Percentiles rank a stretch among this genome's conserved stretches.
Conservation (phyloP, 768 basidiomycete species). For the Trichaptum fuscoviolaceum region DNA sequence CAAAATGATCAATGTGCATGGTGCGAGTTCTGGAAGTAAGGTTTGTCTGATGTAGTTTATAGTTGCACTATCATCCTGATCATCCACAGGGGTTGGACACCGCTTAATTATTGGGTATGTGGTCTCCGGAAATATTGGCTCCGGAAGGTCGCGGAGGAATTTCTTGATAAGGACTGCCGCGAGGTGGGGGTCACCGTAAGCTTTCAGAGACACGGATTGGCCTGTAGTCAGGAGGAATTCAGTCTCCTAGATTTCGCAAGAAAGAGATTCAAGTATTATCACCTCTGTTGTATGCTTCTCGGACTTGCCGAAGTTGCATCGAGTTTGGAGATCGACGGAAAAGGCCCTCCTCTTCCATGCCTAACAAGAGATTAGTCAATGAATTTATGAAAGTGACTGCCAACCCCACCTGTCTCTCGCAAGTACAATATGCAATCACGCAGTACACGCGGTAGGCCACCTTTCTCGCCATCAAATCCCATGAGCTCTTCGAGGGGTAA, state of each 20-base stretch:
- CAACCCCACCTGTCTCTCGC: constrained; percentile 43
- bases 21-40: constrained; percentile 61
- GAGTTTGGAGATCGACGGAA: constrained; percentile 81
- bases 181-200: constrained; percentile 71
- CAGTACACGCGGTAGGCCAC: constrained; percentile 75
- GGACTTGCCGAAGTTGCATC: constrained; percentile 61
- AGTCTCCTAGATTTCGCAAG: background rate
- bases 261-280: background rate
- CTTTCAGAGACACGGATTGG: constrained; percentile 72
- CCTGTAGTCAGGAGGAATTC: constrained; percentile 26
- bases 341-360: constrained; percentile 66
- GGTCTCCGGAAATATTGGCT: constrained; percentile 69
- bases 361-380: constrained; percentile 23
- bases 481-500: constrained; percentile 79
- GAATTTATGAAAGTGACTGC: background rate
- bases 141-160: constrained; percentile 74
- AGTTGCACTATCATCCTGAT: constrained; percentile 50
- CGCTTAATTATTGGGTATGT: constrained; percentile 59
- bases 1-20: constrained; percentile 69
- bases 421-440: constrained; percentile 71
- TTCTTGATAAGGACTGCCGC: constrained; percentile 86
- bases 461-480: constrained; percentile 80
- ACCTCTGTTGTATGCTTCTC: constrained; percentile 85
- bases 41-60: constrained; percentile 64
- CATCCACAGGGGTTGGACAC: constrained; percentile 56